Percentiles rank a stretch among this genome's conserved stretches.
phyloP scores from a whole-genome alignment of 2,329 filamentous ascomycete genomes.

The Kalaharituber pfeilii region DNA sequence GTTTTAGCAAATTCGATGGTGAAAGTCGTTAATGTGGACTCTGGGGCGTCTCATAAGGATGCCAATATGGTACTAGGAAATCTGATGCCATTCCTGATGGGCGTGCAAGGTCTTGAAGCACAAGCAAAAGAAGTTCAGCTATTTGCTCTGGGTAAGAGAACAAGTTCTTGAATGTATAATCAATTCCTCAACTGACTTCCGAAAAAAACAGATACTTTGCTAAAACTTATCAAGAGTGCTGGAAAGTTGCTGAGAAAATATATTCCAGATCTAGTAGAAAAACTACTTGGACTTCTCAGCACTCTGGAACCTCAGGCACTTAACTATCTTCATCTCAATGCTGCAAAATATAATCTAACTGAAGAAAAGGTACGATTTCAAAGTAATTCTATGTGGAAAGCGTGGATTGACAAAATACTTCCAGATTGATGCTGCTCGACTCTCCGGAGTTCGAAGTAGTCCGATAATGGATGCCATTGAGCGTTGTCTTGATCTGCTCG shows the following conservation, averaged over 20 bases:
- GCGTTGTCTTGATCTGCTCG: conserved; percentile 66
- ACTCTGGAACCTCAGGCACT: conserved; percentile 68
- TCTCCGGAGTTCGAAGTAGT: conserved; percentile 64
- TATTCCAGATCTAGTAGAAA: conserved; percentile 63
- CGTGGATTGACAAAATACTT: neutral
- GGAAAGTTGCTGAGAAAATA: conserved; percentile 63
- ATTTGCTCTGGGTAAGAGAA: conserved; percentile 44
- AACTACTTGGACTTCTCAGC: conserved; percentile 65
- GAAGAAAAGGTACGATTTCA: conserved; percentile 49
- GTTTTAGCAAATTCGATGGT: conserved; percentile 71
- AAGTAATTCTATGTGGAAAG: too few species aligned
- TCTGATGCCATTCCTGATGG: conserved; percentile 78
- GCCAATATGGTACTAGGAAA: conserved; percentile 48
- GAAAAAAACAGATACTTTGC: conserved; percentile 47
- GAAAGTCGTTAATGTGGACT: conserved; percentile 30
- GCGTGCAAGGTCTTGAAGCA: conserved; percentile 75
- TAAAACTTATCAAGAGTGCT: conserved; percentile 79
- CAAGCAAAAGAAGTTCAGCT: conserved; percentile 71
- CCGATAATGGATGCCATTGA: conserved; percentile 89
- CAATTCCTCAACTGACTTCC: neutral
- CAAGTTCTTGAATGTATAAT: neutral
- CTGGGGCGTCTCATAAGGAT: conserved; percentile 19
- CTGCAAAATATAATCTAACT: conserved; percentile 64
- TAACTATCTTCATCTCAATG: conserved; percentile 84
- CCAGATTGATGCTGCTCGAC: conserved; percentile 63